Percentiles rank a stretch among this genome's conserved stretches.
phyloP scores from a whole-genome alignment of 768 basidiomycete genomes.

The Pisolithus sp. region DNA sequence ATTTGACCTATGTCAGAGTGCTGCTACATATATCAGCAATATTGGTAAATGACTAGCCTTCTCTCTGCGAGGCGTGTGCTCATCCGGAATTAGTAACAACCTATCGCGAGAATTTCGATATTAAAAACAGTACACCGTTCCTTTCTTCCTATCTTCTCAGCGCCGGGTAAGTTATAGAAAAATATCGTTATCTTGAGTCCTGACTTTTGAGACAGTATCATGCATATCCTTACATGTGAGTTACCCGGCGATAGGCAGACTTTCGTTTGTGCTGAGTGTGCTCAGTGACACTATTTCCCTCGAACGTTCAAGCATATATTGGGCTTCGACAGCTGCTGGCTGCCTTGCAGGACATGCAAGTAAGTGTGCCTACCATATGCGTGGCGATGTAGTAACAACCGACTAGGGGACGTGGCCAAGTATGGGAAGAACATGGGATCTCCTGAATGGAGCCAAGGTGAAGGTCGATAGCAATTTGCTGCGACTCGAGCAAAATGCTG shows the following conservation, averaged over 20 bases:
- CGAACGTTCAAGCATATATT: slow-evolving; percentile 61
- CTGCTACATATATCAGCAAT: slow-evolving; percentile 64
- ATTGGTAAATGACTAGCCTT: slow-evolving; percentile 40
- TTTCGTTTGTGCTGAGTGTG: slow-evolving; percentile 9
- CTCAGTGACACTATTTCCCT: slow-evolving; percentile 65
- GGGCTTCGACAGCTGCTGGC: slow-evolving; percentile 59
- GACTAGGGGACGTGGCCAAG: slow-evolving; percentile 63
- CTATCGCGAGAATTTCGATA: slow-evolving; percentile 54
- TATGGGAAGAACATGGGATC: slow-evolving; percentile 57
- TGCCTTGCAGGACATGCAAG: slow-evolving; percentile 64
- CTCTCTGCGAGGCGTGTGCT: not conserved
- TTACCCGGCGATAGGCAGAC: slow-evolving; percentile 5
- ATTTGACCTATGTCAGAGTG: slow-evolving; percentile 69
- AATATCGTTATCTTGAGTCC: not conserved
- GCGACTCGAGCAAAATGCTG: slow-evolving; percentile 32
- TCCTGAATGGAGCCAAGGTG: slow-evolving; percentile 62
- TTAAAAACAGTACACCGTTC: slow-evolving; percentile 58
- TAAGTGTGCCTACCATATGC: slow-evolving; percentile 22
- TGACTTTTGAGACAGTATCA: slow-evolving; percentile 44
- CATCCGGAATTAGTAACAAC: slow-evolving; percentile 36
- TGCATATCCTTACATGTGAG: slow-evolving; percentile 73
- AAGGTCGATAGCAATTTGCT: slow-evolving; percentile 37
- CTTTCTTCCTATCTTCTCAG: slow-evolving; percentile 63
- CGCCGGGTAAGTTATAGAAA: slow-evolving; percentile 50
- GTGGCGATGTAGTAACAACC: slow-evolving; percentile 8